Percentiles rank a stretch among this genome's conserved stretches.
These are phyloP conservation scores for Hemisphaericaspora subhashii DNA, from an alignment of 1,139 yeast genomes.

Conservation along the genomic window DNA sequence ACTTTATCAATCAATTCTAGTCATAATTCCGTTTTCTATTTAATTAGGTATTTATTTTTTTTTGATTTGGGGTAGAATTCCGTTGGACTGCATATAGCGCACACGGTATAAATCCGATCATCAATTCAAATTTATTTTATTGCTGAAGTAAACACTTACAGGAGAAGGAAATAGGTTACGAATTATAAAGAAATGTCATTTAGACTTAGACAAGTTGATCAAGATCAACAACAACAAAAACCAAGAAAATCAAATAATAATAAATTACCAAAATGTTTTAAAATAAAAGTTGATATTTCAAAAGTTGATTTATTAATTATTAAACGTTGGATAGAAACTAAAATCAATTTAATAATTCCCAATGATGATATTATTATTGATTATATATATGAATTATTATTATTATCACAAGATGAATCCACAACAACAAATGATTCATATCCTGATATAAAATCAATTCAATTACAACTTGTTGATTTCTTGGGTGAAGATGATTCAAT, in stretches of 20 bases:
- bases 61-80: no score
- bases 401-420: conserved; percentile 8
- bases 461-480: conserved; percentile 39
- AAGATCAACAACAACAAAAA: conserved; percentile 15
- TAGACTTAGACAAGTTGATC: conserved; percentile 18
- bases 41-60: no score
- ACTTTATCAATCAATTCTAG: no score
- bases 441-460: conserved; percentile 37
- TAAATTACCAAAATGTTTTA: conserved; percentile 29
- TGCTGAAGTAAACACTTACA: no score
- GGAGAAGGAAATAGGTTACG: no score
- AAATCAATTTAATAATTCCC: conserved; percentile 34
- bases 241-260: conserved; percentile 10
- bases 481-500: conserved; percentile 36
- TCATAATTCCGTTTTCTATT: no score
- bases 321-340: conserved; percentile 34
- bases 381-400: conserved; percentile 36
- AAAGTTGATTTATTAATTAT: conserved; percentile 37
- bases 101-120: no score
- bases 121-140: no score
- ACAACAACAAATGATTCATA: conserved; percentile 11
- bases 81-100: no score
- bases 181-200: no score
- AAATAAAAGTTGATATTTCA: conserved; percentile 27
- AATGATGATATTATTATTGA: conserved; percentile 50